Evolutionary conservation across 2,329 filamentous ascomycete genomes (phyloP).

Genomic region (Zopfia rhizophila): DNA sequence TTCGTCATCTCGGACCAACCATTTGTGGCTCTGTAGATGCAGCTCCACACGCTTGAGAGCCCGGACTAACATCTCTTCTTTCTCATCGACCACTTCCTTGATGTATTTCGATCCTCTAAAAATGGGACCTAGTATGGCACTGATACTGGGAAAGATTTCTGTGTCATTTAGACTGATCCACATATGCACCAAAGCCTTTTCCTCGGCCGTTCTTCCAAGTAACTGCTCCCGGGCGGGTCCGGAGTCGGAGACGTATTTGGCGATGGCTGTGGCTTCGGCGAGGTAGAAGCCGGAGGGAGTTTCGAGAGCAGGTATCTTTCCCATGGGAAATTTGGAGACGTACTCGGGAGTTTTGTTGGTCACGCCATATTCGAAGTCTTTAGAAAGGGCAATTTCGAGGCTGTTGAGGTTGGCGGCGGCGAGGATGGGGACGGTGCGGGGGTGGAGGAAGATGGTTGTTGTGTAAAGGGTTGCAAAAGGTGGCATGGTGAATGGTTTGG

Average conservation of each 20-base stretch:
- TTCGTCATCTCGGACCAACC: conserved; percentile 29
- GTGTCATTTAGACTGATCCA: conserved; percentile 50
- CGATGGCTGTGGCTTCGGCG: conserved; percentile 60
- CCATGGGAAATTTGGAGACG: conserved; percentile 62
- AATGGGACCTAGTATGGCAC: conserved; percentile 21
- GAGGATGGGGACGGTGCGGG: conserved; percentile 25
- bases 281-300: conserved; percentile 59
- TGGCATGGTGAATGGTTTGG: conserved; percentile 18
- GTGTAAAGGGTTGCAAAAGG: conserved; percentile 34
- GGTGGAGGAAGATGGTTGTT: conserved; percentile 18
- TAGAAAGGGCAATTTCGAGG: conserved; percentile 39
- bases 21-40: conserved; percentile 25
- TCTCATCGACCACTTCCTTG: conserved; percentile 9
- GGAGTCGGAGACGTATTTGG: conserved; percentile 58
- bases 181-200: conserved; percentile 56
- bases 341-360: conserved; percentile 60
- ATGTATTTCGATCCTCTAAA: conserved; percentile 26
- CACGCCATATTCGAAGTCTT: conserved; percentile 55
- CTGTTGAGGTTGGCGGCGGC: conserved; percentile 32
- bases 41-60: conserved; percentile 23
- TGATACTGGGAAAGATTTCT: conserved; percentile 19
- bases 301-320: conserved; percentile 63
- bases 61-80: conserved; percentile 21
- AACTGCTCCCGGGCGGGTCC: conserved; percentile 59
- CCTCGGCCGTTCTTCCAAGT: conserved; percentile 54